phyloP scores from a whole-genome alignment of 176 grass and related monocot species.

The Puya raimondii region DNA sequence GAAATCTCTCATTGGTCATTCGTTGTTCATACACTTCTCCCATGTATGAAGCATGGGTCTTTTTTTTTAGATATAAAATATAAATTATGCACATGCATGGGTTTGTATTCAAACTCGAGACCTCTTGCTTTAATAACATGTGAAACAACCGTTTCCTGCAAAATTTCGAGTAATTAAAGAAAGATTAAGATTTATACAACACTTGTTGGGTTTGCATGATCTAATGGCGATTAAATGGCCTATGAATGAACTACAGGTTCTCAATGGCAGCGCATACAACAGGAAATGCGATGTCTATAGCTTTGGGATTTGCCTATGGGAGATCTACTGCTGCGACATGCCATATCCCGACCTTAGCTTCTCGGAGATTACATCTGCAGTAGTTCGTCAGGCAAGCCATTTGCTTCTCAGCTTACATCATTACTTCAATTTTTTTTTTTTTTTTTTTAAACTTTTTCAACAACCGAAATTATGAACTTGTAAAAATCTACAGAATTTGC shows the following conservation, averaged over 20 bases:
- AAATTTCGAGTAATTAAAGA: not conserved
- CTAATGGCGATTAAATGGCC: not conserved
- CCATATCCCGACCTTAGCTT: constrained; percentile 97
- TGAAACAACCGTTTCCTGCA: not conserved
- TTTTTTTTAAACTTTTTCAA: no score
- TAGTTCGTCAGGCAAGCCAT: constrained; percentile 76
- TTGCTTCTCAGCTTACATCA: not conserved
- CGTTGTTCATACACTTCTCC: no score
- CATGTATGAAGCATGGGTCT: no score
- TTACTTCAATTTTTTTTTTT: not conserved
- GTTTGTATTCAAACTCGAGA: no score
- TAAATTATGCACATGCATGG: no score
- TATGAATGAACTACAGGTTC: constrained; percentile 44
- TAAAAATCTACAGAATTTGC: constrained; percentile 51
- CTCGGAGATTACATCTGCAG: constrained; percentile 97
- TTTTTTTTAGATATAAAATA: no score
- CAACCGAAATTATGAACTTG: no score
- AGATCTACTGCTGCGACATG: constrained; percentile 99
- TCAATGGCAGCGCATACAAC: constrained; percentile 91
- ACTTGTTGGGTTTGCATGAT: not conserved
- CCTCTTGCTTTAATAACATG: no score
- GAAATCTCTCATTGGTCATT: no score
- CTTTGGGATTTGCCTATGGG: constrained; percentile 97
- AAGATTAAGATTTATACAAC: not conserved
- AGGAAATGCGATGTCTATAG: constrained; percentile 99